Percentiles rank a stretch among this genome's conserved stretches.
These are phyloP conservation scores for Dendryphion nanum DNA, from an alignment of 2,329 filamentous ascomycete species.

Conservation along the genomic window DNA sequence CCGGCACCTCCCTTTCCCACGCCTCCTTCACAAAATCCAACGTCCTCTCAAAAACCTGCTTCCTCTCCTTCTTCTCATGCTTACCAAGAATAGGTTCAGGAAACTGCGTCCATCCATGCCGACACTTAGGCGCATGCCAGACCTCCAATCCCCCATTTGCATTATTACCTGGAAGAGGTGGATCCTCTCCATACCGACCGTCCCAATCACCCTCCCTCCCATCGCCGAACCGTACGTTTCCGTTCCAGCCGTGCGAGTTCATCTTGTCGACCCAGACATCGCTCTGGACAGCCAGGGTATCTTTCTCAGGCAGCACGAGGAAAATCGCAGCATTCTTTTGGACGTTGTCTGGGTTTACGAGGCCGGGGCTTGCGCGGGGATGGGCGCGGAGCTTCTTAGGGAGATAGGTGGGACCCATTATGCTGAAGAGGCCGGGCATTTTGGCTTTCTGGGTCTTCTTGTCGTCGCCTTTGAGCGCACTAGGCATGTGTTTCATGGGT, in stretches of 20 bases:
- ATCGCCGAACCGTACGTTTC: conserved; percentile 36
- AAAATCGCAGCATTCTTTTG: conserved; percentile 41
- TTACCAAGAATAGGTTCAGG: conserved; percentile 38
- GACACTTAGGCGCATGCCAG: conserved; percentile 34
- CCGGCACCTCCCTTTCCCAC: conserved; percentile 28
- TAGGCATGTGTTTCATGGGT: conserved; percentile 35
- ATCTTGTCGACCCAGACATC: conserved; percentile 45
- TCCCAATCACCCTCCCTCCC: conserved; percentile 31
- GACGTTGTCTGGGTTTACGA: conserved; percentile 33
- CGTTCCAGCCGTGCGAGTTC: conserved; percentile 29
- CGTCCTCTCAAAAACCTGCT: conserved; percentile 35
- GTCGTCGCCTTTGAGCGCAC: conserved; percentile 32
- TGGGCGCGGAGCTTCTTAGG: conserved; percentile 37
- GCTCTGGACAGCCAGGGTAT: conserved; percentile 42
- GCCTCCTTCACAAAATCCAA: conserved; percentile 38
- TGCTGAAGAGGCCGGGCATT: conserved; percentile 37
- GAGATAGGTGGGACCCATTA: conserved; percentile 44
- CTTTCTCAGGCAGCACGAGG: conserved; percentile 43
- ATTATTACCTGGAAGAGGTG: background rate
- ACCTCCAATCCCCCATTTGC: conserved; percentile 38
- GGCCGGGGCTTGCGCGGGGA: conserved; percentile 42
- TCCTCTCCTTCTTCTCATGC: conserved; percentile 37
- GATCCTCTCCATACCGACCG: conserved; percentile 13
- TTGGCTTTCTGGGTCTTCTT: conserved; percentile 26
- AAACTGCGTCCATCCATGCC: conserved; percentile 46